Conservation (phyloP, 805 yeast genomes). For the Kuraishia capsulata region DNA sequence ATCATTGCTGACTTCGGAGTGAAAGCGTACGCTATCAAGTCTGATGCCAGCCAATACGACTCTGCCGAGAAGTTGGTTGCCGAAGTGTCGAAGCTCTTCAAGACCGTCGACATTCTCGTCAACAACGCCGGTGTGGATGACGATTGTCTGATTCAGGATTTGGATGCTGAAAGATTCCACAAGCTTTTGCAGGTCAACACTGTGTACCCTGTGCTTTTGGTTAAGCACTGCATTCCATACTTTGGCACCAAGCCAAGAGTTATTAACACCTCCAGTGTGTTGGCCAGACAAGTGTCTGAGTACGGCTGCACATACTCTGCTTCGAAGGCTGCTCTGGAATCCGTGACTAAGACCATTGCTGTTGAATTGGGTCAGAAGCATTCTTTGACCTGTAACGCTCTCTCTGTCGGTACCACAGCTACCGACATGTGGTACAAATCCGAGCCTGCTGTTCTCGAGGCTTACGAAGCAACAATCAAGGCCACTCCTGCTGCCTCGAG, state of each 20-base stretch:
- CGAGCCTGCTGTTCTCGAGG: slow-evolving; percentile 7
- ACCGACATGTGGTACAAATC: slow-evolving; percentile 10
- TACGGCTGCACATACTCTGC: slow-evolving; percentile 7
- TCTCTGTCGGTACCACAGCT: slow-evolving; percentile 8
- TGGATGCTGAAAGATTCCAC: slow-evolving; percentile 4
- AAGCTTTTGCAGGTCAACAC: slow-evolving; percentile 7
- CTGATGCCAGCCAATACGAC: slow-evolving; percentile 2
- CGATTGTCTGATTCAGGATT: slow-evolving; percentile 4
- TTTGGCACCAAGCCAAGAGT: slow-evolving; percentile 8
- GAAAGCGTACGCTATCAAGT: slow-evolving; percentile 6
- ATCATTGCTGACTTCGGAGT: slow-evolving; percentile 4
- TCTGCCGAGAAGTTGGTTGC: slow-evolving; percentile 4
- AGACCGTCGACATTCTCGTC: slow-evolving; percentile 9
- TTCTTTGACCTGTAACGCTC: slow-evolving; percentile 9
- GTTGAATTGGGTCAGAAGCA: slow-evolving; percentile 10
- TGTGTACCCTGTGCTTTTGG: slow-evolving; percentile 5
- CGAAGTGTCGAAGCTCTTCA: slow-evolving; percentile 5
- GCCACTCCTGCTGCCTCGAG: slow-evolving; percentile 11
- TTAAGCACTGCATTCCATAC: slow-evolving; percentile 6
- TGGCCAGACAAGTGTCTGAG: slow-evolving; percentile 7
- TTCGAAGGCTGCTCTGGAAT: slow-evolving; percentile 11
- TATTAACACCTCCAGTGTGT: slow-evolving; percentile 7
- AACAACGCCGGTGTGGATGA: slow-evolving; percentile 13
- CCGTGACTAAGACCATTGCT: slow-evolving; percentile 9
- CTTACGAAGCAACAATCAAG: slow-evolving; percentile 4